These are phyloP conservation scores for Tilletia caries DNA, from an alignment of 1,284 basidiomycete species.

Conservation along the genomic window DNA sequence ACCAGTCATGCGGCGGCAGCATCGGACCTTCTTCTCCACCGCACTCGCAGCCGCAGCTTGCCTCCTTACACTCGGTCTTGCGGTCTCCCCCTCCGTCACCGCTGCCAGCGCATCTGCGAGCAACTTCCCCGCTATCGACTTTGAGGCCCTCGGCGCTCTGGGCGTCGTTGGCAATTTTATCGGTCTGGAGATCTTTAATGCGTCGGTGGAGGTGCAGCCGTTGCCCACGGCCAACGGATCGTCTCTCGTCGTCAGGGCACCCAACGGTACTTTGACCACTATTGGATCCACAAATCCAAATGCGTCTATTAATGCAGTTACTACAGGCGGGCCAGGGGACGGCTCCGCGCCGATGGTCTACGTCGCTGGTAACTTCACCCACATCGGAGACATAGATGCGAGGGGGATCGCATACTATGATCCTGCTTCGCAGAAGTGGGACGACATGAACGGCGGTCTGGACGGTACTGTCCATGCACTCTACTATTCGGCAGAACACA, in stretches of 20 bases:
- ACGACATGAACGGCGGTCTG: conserved; percentile 24
- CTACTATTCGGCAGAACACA: conserved; percentile 72
- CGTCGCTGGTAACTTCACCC: conserved; percentile 52
- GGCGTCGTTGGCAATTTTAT: conserved; percentile 46
- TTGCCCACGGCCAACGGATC: conserved; percentile 11
- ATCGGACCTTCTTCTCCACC: not conserved
- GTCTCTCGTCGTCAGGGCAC: conserved; percentile 29
- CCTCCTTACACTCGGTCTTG: not conserved
- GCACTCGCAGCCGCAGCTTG: not conserved
- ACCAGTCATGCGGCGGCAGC: not conserved
- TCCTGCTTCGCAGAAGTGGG: conserved; percentile 14
- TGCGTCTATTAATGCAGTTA: conserved; percentile 50
- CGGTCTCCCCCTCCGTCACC: not conserved
- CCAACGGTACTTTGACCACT: conserved; percentile 42
- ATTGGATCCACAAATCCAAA: conserved; percentile 48
- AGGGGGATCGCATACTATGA: conserved; percentile 46
- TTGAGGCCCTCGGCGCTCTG: conserved; percentile 42
- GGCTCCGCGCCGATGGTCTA: conserved; percentile 36
- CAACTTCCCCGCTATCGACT: conserved; percentile 46
- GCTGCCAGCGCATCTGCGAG: conserved; percentile 21
- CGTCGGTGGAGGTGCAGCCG: not conserved
- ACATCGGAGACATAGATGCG: conserved; percentile 37
- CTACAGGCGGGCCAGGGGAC: conserved; percentile 22
- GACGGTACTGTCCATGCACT: conserved; percentile 71
- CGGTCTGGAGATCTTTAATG: conserved; percentile 38